Evolutionary conservation across 2,329 filamentous ascomycete species (phyloP), one percentile per base, ranked within the genome.

Genomic region (Ophiostoma perfectum): DNA sequence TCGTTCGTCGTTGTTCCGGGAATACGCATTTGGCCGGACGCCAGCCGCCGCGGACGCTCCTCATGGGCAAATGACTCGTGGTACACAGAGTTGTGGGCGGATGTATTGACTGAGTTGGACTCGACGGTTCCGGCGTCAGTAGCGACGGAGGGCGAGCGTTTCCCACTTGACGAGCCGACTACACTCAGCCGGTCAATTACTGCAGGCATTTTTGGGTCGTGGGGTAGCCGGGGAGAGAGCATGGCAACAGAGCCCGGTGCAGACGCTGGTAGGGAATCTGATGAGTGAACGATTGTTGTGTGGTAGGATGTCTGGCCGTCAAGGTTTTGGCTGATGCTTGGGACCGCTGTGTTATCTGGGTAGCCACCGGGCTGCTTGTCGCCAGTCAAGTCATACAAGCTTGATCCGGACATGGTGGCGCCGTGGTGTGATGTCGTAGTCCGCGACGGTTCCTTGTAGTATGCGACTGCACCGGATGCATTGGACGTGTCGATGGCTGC

Each of bases 101-200:
- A 84, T 5, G 84, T 86, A 73, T 79, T 86, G 71, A 87, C 79
- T 5, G 83, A 81, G 70, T 81, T 88, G 6, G 85, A 79, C 75
- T 86, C 85, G 16, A 84, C 81, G 14, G 81, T 84, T 65, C 83
- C 82, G 38, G 82, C 81, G 64, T 88, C 86, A 66, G 84, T 68
- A 12, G 86, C 88, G 1, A 86, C 88, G 6, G 85, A 84, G 70
- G 85, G 80, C 12, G 87, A 88, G 14, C 78, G 80, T 7, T 77
- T 77, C 41, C 76, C 77, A 6, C 76, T 79, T 2, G 81, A 78
- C 38, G 79, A 79, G 42, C 78, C 78, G 8, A 82, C 79, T 8
- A 79, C 79, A 70, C 79, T 83, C 64, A 86, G 84, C n/a, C 82
- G 82, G 72, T 85, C 81, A 68, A 86, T 85, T 4, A 86, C 81